Base-by-base conservation (phyloP, 106 monocot genomes). In the Dioscorea alata region DNA sequence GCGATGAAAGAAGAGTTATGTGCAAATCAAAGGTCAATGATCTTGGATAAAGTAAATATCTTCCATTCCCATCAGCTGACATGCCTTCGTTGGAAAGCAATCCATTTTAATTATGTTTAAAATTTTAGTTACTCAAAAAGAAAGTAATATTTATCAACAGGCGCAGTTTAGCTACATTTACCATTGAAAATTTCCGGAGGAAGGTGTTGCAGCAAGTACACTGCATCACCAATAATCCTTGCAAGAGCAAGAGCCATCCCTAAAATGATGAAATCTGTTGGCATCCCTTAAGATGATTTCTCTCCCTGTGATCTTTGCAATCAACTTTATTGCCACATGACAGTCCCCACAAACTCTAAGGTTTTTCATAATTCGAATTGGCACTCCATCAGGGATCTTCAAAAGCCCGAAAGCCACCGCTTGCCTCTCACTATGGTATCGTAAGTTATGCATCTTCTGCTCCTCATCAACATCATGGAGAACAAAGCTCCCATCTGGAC, bases 401-500 rank as follows among this genome's bases (percentile, higher is more conserved):
- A 92, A 68, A 48, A 92, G 54, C 12, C 92, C 92, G 74, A 68
- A 92, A 48, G 88, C 92, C 50, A 92, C 80, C 33, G 85, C 92
- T 50, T 80, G 81, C 76, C 83, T 85, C 67, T 92, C 92, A 58
- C 88, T 92, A 64, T 92, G 92, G 33, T 85, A 81, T 25, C 74
- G 56, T 63, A 92, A 72, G 61, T 69, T 74, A 59, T 79, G 79
- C 17, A 52, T 74, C 64, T 92, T 92, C 59, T 92, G 83, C 72
- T 92, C 92, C 61, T 92, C 85, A 72, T 92, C 92, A 35, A 92
- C 71, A 73, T 92, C 92, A 61, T 92, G 88, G 23, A 92, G 85
- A 32, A 83, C 88, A 66, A 76, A 88, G 49, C 81, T 88, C 59
- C 75, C 74, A 75, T 92, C 92, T 18, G 92, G 83, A 65, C 49